phyloP scores from a whole-genome alignment of 1,284 basidiomycete genomes.

The Microbotryomycetes sp. region DNA sequence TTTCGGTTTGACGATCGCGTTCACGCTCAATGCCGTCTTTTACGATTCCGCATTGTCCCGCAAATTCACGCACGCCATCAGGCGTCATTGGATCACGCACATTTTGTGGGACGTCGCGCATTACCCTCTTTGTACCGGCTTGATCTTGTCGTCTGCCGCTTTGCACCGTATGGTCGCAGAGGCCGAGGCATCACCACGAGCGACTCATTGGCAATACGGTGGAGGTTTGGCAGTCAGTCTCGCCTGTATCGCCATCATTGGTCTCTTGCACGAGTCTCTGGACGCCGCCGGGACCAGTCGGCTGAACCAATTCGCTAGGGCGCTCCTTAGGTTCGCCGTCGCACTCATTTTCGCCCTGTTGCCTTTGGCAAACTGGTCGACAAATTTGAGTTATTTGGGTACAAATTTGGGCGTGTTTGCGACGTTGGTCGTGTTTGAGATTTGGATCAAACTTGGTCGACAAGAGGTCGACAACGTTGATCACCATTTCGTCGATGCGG shows the following conservation, averaged over 20 bases:
- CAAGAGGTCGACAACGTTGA: neutral
- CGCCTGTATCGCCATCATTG: neutral
- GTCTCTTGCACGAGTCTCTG: neutral
- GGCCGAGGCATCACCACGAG: neutral
- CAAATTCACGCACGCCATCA: conserved; percentile 3
- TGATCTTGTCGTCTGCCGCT: neutral
- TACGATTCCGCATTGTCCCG: conserved; percentile 1
- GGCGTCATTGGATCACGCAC: conserved; percentile 1
- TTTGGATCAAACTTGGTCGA: neutral
- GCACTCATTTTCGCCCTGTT: neutral
- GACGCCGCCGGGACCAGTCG: neutral
- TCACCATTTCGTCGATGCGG: neutral
- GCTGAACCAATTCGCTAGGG: neutral
- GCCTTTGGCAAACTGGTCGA: neutral
- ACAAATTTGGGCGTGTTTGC: neutral
- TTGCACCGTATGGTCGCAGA: neutral
- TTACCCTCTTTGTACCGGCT: neutral
- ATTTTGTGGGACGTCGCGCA: conserved; percentile 1
- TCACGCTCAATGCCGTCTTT: neutral
- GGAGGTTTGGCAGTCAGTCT: neutral
- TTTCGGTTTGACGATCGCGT: neutral
- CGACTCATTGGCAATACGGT: neutral
- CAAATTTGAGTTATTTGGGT: neutral
- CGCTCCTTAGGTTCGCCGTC: neutral
- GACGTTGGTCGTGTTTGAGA: neutral